phyloP scores from a whole-genome alignment of 1,284 basidiomycete genomes.

The Rhodotorula sp. region DNA sequence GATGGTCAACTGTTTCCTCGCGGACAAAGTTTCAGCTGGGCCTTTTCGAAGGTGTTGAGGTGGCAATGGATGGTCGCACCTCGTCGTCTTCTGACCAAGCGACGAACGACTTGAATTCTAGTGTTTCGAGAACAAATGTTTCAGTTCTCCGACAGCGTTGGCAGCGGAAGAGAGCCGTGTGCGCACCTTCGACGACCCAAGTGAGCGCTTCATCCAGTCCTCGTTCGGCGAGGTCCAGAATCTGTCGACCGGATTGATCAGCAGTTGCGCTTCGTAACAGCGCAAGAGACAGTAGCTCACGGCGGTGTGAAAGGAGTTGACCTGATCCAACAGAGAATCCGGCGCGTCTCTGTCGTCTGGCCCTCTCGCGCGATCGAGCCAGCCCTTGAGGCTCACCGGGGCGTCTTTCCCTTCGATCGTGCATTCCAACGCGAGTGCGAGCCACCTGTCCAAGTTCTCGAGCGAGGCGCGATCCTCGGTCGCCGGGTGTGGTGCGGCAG shows the following conservation, averaged over 20 bases:
- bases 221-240: background rate
- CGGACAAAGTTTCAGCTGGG: background rate
- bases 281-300: background rate
- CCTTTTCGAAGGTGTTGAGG: background rate
- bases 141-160: too few relatives aligned
- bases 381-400: background rate
- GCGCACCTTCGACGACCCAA: conserved; percentile 12
- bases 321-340: background rate
- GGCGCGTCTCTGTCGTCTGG: background rate
- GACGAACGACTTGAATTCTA: conserved; percentile 6
- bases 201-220: conserved; percentile 4
- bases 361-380: background rate
- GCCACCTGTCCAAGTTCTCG: conserved; percentile 14
- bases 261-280: background rate
- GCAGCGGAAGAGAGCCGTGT: background rate
- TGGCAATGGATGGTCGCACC: background rate
- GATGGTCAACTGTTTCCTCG: background rate
- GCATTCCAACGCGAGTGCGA: conserved; percentile 6
- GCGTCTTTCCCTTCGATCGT: background rate
- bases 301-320: background rate
- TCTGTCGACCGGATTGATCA: background rate
- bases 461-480: background rate
- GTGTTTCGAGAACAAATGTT: too few relatives aligned
- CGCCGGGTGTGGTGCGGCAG: background rate
- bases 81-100: conserved; percentile 32